Conservation (phyloP, 1,284 basidiomycete species). For the Apiotrichum porosum region DNA sequence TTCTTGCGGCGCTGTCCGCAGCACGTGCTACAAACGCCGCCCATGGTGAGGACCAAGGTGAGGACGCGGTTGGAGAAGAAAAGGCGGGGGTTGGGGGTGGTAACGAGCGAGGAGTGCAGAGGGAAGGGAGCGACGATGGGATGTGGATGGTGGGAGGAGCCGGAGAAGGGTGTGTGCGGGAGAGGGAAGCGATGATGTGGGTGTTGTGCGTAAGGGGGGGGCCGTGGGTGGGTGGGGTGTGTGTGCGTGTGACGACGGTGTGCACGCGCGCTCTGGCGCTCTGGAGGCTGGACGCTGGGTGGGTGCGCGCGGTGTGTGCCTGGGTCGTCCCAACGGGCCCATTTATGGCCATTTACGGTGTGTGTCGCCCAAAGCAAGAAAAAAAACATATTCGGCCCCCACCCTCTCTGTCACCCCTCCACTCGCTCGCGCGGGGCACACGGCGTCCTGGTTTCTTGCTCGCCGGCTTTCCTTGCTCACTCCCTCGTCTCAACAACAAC, state of each 20-base stretch:
- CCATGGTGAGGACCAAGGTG: constrained; percentile 28
- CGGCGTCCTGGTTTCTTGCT: too few species aligned
- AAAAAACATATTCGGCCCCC: too few species aligned
- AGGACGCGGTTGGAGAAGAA: too few species aligned
- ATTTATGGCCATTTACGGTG: too few species aligned
- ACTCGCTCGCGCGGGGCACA: too few species aligned
- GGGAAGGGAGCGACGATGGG: too few species aligned
- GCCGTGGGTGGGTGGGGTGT: neutral
- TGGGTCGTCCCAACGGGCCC: neutral
- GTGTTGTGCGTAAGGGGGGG: neutral
- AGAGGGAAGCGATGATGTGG: neutral
- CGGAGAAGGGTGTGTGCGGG: neutral
- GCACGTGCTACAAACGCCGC: constrained; percentile 40
- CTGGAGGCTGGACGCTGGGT: too few species aligned
- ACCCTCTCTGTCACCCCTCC: too few species aligned
- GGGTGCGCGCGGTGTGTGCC: neutral
- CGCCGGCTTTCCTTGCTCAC: too few species aligned
- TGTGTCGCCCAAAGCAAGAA: neutral
- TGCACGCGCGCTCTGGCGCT: too few species aligned
- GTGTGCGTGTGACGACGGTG: neutral
- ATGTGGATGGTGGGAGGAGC: neutral
- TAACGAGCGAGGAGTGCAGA: neutral
- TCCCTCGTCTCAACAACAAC: too few species aligned
- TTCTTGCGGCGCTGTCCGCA: constrained; percentile 51
- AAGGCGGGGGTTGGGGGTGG: neutral